Base-by-base conservation (phyloP, 306 rosid species). In the Mimosa bimucronata region DNA sequence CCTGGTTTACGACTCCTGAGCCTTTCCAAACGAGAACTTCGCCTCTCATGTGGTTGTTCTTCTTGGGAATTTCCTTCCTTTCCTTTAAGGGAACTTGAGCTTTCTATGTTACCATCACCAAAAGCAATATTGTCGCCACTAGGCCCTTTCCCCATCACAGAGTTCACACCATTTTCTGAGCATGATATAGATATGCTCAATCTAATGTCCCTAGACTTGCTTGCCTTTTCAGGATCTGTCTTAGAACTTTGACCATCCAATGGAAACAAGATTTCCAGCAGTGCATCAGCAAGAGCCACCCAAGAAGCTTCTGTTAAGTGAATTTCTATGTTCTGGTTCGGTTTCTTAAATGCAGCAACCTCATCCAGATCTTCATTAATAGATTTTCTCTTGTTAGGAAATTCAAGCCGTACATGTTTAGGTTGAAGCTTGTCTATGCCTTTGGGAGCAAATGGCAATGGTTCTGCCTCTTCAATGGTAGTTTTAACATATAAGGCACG, bases 371-470 rank as follows among this genome's bases (percentile, higher is more conserved):
- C 84, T 81, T 85, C 89, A 52, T 87, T 62, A 28, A 78, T 83
- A 66, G 89, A 86, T 84, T 95, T 95, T 84, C 98, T 92, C 91
- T 95, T 95, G 79, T 87, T 89, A 58, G 88, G 78, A 77, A 95
- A 95, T 84, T 88, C 89, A 76, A 95, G 98, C 73, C 96, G 90
- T 83, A 82, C 88, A 83, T 95, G 98, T 82, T 90, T 91, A 55
- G 98, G 98, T 81, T 90, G 93, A 83, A 95, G 87, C 87, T 92
- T 95, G 85, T 95, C 98, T 82, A 95, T 95, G 79, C 98, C 98
- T 88, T 88, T 91, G 18, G 98, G 98, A 78, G 98, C 90, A 89
- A 85, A 92, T 46, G 93, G 93, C 84, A 91, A 84, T 45, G 92
- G 87, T 61, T 92, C 97, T 23, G 92, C 82, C 79, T 92, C 94